Conservation (phyloP, 306 rosid species). For the Cucurbita pepo region DNA sequence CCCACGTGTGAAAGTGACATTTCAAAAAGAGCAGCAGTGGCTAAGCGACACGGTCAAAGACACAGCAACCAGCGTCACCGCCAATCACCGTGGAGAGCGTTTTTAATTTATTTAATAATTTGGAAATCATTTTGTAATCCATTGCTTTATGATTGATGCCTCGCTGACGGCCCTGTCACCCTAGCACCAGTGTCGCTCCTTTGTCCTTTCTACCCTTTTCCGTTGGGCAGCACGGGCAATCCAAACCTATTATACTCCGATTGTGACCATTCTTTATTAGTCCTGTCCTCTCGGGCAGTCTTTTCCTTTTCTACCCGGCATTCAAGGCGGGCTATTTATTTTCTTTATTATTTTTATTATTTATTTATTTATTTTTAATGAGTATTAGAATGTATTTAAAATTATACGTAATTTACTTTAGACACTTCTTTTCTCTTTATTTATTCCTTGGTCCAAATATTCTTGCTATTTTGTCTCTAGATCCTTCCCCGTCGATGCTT, state of each 20-base stretch:
- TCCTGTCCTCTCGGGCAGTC: constrained; percentile 23
- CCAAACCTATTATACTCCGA: constrained; percentile 11
- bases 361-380: not conserved
- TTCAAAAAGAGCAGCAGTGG: constrained; percentile 17
- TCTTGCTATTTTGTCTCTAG: not conserved
- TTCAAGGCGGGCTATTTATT: constrained; percentile 41
- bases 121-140: constrained; percentile 43
- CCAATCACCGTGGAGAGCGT: constrained; percentile 1
- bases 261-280: constrained; percentile 26
- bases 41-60: constrained; percentile 22
- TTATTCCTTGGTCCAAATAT: not conserved
- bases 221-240: constrained; percentile 25
- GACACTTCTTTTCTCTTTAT: not conserved
- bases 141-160: constrained; percentile 65
- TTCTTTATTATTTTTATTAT: not conserved
- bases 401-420: not conserved
- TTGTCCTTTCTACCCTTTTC: not conserved
- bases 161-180: constrained; percentile 26
- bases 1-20: constrained; percentile 31
- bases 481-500: not conserved
- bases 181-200: not conserved
- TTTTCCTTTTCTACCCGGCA: constrained; percentile 56
- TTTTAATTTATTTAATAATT: not conserved
- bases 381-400: not conserved
- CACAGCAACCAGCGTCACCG: constrained; percentile 10